Base-by-base conservation (phyloP, 2,329 filamentous ascomycete species). In the Epichloe amarillans region DNA sequence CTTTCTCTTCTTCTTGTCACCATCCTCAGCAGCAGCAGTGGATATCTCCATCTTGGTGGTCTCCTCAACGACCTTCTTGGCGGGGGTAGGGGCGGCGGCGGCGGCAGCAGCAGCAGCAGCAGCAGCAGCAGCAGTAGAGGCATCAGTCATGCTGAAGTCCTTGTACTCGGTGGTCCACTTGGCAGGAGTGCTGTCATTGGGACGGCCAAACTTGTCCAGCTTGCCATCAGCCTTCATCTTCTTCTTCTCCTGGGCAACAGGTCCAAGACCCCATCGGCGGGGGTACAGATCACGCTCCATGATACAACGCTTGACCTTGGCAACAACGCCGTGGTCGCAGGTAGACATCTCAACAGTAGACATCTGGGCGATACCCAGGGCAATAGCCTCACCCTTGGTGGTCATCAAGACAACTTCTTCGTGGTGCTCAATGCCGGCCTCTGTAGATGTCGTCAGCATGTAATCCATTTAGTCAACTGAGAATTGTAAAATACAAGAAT, bases 271-370 rank as follows among this genome's bases (percentile, higher is more conserved):
- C 93, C 93, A 98, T 76, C 91, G 79, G 68, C 89, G 81, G 56
- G 93, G 93, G 79, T 98, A 98, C 53, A 97, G 78, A 67, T 97
- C 93, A 62, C 93, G 87, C 78, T 98, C 93, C 93, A 98, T 98
- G 70, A 98, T 98, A 71, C 90, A 95, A 62, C 93, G 85, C 84
- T 98, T 98, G 67, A 98, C 88, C 78, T 96, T 97, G 61, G 93
- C 93, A 53, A 97, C 91, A 53, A 96, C 89, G 61, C 93, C 93
- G 71, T 98, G 93, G 66, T 97, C 90, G 71, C 93, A 97, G 36
- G 89, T 91, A 33, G 88, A 88, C 71, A 98, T 87, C 73, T 97
- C 93, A 46, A 96, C 89, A 3, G 90, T 95, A 39, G 89, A 95
- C 93, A 98, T 98, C 69, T 95, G 88, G 17, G 93, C 89, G 62